Evolutionary conservation across 106 monocot species (phyloP).

Genomic region (Dendrobium huoshanense): DNA sequence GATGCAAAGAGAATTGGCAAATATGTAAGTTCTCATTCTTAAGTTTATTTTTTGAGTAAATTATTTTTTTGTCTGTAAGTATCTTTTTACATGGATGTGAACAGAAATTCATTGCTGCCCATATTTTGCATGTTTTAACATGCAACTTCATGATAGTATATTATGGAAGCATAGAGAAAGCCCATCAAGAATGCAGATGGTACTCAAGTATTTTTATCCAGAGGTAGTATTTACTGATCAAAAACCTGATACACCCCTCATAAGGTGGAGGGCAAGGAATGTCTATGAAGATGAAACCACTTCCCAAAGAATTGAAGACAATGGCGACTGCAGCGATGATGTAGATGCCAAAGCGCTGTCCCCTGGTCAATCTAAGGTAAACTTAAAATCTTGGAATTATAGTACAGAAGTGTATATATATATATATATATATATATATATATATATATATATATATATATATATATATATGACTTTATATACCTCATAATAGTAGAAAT

Average conservation of each 20-base stretch:
- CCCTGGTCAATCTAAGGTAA: not conserved
- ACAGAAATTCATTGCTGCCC: slow-evolving; percentile 9
- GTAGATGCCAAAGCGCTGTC: not conserved
- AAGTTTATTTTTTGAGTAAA: not conserved
- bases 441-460: too few relatives aligned
- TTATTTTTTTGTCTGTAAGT: slow-evolving; percentile 2
- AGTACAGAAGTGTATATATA: too few relatives aligned
- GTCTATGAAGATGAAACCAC: slow-evolving; percentile 2
- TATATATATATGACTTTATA: too few relatives aligned
- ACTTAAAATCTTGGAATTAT: not conserved
- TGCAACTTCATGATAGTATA: slow-evolving; percentile 13
- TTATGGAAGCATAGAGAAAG: slow-evolving; percentile 9
- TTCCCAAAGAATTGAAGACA: not conserved
- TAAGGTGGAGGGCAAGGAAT: slow-evolving; percentile 12
- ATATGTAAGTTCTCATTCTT: slow-evolving; percentile 32
- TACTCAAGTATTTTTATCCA: slow-evolving; percentile 13
- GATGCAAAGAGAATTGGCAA: slow-evolving; percentile 54
- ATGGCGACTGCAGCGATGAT: not conserved
- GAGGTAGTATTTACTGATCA: slow-evolving; percentile 14
- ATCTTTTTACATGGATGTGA: slow-evolving; percentile 4
- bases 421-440: too few relatives aligned
- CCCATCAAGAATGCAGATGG: slow-evolving; percentile 13
- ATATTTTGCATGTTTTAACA: slow-evolving; percentile 14
- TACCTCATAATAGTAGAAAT: too few relatives aligned
- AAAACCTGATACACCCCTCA: slow-evolving; percentile 4